These are phyloP conservation scores for Linanthus parryae DNA, from an alignment of 148 eudicot species.

Conservation along the genomic window DNA sequence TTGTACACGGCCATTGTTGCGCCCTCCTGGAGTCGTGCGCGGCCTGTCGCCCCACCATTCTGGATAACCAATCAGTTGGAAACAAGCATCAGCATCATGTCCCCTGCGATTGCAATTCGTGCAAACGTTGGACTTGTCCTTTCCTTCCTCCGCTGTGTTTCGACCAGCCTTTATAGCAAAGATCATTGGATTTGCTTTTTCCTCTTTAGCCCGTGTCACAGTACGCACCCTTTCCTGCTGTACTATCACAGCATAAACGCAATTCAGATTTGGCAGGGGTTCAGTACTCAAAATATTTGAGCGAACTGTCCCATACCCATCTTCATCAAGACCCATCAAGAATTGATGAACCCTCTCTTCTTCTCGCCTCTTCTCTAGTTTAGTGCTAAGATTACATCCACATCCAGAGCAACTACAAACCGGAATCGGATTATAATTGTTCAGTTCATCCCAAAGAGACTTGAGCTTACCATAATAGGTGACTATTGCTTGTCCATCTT, in stretches of 20 bases:
- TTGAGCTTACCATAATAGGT: background rate
- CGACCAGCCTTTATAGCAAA: background rate
- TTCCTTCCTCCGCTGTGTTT: background rate
- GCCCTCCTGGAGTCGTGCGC: too few species aligned
- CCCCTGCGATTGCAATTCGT: background rate
- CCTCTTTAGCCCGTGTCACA: background rate
- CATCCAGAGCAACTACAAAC: background rate
- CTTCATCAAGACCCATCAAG: background rate
- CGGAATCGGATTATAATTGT: background rate
- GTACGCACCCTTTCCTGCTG: background rate
- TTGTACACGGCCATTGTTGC: too few species aligned
- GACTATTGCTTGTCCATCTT: background rate
- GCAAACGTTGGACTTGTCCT: background rate
- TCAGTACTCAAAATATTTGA: background rate
- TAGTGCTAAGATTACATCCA: background rate
- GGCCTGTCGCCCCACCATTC: too few species aligned
- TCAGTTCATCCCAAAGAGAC: slow-evolving; percentile 1
- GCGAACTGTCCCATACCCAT: background rate
- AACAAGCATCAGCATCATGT: background rate
- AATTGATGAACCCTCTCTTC: slow-evolving; percentile 2
- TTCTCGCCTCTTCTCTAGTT: background rate
- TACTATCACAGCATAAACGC: background rate
- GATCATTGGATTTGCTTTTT: background rate
- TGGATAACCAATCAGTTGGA: background rate
- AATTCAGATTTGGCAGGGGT: background rate